Conservation (phyloP, 2,329 filamentous ascomycete species). For the Alternaria longipes region DNA sequence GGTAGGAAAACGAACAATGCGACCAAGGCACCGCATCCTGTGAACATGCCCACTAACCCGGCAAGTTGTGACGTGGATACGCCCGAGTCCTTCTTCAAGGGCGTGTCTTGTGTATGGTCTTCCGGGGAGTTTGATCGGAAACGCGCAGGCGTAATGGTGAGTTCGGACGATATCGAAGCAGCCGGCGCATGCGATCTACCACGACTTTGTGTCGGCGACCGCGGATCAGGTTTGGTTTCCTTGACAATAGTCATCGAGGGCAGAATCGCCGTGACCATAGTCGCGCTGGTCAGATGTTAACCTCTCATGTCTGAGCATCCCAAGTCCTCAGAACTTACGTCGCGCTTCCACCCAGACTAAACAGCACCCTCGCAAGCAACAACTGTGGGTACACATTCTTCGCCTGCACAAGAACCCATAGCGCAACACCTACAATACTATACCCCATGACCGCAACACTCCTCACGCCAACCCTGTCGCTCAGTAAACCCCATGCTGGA, state of each 20-base stretch:
- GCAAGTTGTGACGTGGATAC: constrained; percentile 72
- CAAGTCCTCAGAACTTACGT: constrained; percentile 61
- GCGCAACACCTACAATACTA: constrained; percentile 76
- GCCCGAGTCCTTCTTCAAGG: constrained; percentile 32
- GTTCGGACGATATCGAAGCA: constrained; percentile 75
- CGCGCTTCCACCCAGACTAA: constrained; percentile 91
- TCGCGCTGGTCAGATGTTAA: constrained; percentile 61
- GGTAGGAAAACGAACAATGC: constrained; percentile 85
- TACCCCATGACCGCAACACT: constrained; percentile 76
- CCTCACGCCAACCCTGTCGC: constrained; percentile 79
- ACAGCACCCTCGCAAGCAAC: constrained; percentile 82
- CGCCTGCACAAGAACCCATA: constrained; percentile 86
- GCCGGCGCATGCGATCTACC: constrained; percentile 66
- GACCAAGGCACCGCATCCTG: constrained; percentile 88
- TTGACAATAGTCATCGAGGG: constrained; percentile 68
- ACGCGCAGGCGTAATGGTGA: constrained; percentile 74
- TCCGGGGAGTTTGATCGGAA: constrained; percentile 50
- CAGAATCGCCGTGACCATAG: constrained; percentile 96
- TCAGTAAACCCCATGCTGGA: constrained; percentile 79
- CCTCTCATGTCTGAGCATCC: neutral
- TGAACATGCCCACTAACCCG: constrained; percentile 90
- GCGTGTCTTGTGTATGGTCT: constrained; percentile 22
- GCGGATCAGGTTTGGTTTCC: constrained; percentile 34
- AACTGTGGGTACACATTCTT: constrained; percentile 88
- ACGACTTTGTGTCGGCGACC: constrained; percentile 36